phyloP scores from a whole-genome alignment of 306 rosid species.

The Corylus americana region DNA sequence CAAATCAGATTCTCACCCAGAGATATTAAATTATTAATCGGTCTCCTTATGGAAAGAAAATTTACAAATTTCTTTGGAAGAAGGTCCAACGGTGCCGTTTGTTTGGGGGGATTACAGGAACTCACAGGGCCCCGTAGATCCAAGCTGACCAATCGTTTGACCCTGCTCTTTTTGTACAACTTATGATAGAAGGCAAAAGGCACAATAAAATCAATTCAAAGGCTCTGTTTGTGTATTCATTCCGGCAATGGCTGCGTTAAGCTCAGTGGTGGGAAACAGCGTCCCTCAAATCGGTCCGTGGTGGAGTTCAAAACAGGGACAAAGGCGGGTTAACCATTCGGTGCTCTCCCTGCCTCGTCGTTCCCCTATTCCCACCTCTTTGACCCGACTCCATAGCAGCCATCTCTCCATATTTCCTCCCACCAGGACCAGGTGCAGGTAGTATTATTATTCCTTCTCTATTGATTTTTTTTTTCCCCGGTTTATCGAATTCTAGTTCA shows the following conservation, averaged over 20 bases:
- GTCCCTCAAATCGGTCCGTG: conserved; percentile 23
- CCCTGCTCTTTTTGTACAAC: not conserved
- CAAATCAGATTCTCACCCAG: not conserved
- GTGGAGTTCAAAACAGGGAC: conserved; percentile 20
- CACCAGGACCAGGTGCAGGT: not conserved
- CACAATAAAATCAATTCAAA: not conserved
- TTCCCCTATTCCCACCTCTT: conserved; percentile 12
- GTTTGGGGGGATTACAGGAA: not conserved
- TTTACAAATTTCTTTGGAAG: not conserved
- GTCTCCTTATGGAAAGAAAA: not conserved
- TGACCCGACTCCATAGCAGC: conserved; percentile 12
- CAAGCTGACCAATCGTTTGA: not conserved
- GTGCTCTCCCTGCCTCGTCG: conserved; percentile 24
- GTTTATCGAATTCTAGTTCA: not conserved
- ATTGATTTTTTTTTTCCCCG: not conserved
- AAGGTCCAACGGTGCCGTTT: not conserved
- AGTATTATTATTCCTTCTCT: too few relatives aligned
- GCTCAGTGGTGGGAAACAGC: conserved; percentile 24
- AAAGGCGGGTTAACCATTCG: conserved; percentile 29
- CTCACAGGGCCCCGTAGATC: not conserved
- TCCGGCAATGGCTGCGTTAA: conserved; percentile 35
- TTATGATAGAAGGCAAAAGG: not conserved
- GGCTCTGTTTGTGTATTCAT: not conserved
- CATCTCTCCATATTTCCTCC: conserved; percentile 26
- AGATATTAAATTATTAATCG: not conserved